Evolutionary conservation across 768 basidiomycete genomes (phyloP).

Genomic region (Boletus eberwhitei): DNA sequence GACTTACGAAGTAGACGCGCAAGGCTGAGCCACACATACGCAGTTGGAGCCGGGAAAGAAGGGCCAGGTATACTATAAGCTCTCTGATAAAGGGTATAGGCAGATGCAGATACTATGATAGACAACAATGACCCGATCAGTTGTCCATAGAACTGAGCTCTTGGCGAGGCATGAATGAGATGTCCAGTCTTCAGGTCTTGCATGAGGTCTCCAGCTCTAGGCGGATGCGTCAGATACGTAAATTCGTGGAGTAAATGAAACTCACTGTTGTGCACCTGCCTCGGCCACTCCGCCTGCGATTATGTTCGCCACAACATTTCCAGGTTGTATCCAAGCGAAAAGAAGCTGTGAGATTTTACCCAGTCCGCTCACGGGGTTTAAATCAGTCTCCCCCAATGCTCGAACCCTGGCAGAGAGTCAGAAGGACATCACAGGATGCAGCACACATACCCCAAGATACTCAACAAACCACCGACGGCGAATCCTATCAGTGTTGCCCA

Average conservation of each 20-base stretch:
- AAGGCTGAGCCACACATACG: conserved; percentile 87
- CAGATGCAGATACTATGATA: conserved; percentile 84
- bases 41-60: conserved; percentile 93
- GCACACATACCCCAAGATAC: conserved; percentile 73
- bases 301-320: conserved; percentile 96
- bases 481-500: conserved; percentile 93
- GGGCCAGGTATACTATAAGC: conserved; percentile 91
- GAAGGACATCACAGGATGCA: background rate
- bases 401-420: conserved; percentile 58
- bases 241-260: background rate
- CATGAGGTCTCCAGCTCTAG: conserved; percentile 94
- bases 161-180: conserved; percentile 84
- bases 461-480: conserved; percentile 75
- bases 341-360: conserved; percentile 94
- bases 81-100: conserved; percentile 81
- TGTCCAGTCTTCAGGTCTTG: conserved; percentile 98
- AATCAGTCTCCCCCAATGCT: conserved; percentile 92
- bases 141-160: conserved; percentile 93
- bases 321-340: conserved; percentile 92
- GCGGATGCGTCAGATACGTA: conserved; percentile 1
- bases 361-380: conserved; percentile 88
- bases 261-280: conserved; percentile 89
- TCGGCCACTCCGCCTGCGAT: conserved; percentile 97
- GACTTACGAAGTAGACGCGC: conserved; percentile 71
- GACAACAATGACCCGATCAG: conserved; percentile 86